Evolutionary conservation across 345 rosid species (phyloP).

Genomic region (Sonneratia caseolaris): DNA sequence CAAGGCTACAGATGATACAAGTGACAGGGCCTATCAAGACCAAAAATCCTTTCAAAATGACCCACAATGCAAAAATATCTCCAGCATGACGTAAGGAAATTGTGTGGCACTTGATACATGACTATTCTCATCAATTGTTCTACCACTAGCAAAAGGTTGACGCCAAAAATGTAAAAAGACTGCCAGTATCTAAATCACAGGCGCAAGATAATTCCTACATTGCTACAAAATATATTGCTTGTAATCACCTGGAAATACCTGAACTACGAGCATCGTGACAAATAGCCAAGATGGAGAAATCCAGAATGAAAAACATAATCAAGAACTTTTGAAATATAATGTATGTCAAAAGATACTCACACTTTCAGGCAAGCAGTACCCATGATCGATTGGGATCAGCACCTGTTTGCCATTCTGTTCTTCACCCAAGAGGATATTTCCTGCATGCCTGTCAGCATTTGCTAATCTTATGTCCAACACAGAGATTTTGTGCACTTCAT

Average conservation of each 20-base stretch:
- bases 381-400: constrained; percentile 42
- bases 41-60: not conserved
- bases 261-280: not conserved
- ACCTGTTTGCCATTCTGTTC: constrained; percentile 15
- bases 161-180: not conserved
- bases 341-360: constrained; percentile 16
- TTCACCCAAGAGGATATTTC: constrained; percentile 26
- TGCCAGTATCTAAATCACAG: not conserved
- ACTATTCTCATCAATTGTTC: not conserved
- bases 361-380: constrained; percentile 39
- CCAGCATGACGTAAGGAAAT: not conserved
- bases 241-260: not conserved
- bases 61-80: not conserved
- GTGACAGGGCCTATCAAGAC: not conserved
- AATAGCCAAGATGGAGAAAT: not conserved
- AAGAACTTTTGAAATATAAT: not conserved
- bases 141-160: not conserved
- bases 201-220: not conserved
- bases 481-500: constrained; percentile 37
- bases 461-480: constrained; percentile 37
- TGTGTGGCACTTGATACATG: not conserved
- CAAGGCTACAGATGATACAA: not conserved
- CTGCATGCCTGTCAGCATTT: constrained; percentile 42
- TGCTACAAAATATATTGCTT: not conserved
- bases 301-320: not conserved